A percentile compares a stretch with the other conserved stretches of the same genome.
phyloP scores from a whole-genome alignment of 345 rosid species.

The Camelina laxa region DNA sequence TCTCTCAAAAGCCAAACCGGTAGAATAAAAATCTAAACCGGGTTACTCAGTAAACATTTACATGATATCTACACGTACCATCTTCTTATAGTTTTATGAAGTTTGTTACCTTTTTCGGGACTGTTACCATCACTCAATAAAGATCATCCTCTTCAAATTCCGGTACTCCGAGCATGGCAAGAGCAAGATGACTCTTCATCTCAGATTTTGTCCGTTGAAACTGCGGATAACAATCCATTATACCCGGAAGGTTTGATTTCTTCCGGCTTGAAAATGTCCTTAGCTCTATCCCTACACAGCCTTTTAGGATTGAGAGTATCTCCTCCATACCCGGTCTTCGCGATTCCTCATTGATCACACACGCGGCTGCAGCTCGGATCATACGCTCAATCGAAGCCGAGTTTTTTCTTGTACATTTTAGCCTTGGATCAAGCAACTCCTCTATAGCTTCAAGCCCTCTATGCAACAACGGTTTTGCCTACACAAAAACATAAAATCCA shows the following conservation, averaged over 20 bases:
- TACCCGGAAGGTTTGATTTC: slow-evolving; percentile 61
- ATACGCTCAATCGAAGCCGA: slow-evolving; percentile 54
- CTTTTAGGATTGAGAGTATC: slow-evolving; percentile 62
- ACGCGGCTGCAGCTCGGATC: slow-evolving; percentile 82
- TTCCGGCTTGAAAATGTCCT: slow-evolving; percentile 47
- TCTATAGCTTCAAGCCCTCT: slow-evolving; percentile 66
- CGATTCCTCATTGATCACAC: slow-evolving; percentile 71
- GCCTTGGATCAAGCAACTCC: slow-evolving; percentile 70
- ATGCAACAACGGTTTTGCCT: slow-evolving; percentile 82
- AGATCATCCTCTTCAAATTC: slow-evolving; percentile 71
- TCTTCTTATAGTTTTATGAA: background rate
- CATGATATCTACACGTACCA: slow-evolving; percentile 8
- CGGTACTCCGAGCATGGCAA: slow-evolving; percentile 87
- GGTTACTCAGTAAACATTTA: background rate
- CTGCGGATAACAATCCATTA: slow-evolving; percentile 65
- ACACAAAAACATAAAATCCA: slow-evolving; percentile 11
- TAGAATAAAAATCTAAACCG: background rate
- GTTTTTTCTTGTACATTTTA: slow-evolving; percentile 49
- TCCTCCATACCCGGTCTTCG: slow-evolving; percentile 66
- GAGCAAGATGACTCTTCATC: slow-evolving; percentile 82
- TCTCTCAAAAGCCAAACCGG: background rate
- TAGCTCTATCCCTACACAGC: slow-evolving; percentile 50
- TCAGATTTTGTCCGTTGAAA: slow-evolving; percentile 71
- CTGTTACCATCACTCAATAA: slow-evolving; percentile 54
- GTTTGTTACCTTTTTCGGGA: background rate